These are phyloP conservation scores for Colletotrichum falcatum DNA, from an alignment of 2,329 filamentous ascomycete species.

Conservation along the genomic window DNA sequence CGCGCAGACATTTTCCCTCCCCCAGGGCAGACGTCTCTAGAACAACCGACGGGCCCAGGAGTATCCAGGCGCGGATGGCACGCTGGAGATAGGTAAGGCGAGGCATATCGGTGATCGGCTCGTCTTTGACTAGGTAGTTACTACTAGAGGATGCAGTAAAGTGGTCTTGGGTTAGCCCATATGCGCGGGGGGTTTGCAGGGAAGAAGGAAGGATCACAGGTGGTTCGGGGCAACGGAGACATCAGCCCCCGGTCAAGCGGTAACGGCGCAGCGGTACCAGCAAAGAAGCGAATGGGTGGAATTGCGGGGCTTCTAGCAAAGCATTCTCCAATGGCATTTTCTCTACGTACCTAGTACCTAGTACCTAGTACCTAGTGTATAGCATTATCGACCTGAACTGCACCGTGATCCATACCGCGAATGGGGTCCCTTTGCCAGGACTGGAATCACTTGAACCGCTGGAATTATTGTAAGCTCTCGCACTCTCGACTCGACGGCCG, in stretches of 20 bases:
- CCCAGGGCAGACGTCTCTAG: constrained; percentile 15
- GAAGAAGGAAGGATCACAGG: constrained; percentile 33
- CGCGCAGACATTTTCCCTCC: constrained; percentile 7
- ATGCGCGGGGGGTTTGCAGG: constrained; percentile 35
- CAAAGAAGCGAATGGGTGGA: constrained; percentile 21
- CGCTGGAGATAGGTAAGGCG: constrained; percentile 9
- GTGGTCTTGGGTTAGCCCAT: constrained; percentile 12
- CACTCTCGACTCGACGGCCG: background rate
- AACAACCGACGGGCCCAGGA: constrained; percentile 33
- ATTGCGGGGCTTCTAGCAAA: constrained; percentile 28
- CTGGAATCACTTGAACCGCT: background rate
- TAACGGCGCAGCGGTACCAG: constrained; percentile 30
- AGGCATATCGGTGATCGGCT: constrained; percentile 3
- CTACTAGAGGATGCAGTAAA: constrained; percentile 9
- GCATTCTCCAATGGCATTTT: constrained; percentile 33
- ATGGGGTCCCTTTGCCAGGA: constrained; percentile 16
- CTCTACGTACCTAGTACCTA: no score
- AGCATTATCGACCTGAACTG: constrained; percentile 37
- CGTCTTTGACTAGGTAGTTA: constrained; percentile 23
- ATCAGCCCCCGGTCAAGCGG: constrained; percentile 39
- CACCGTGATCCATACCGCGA: constrained; percentile 29
- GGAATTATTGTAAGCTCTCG: background rate
- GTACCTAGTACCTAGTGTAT: no score
- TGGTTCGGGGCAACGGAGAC: constrained; percentile 41
- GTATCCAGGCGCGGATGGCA: constrained; percentile 30